Base-by-base conservation (phyloP, 2,329 filamentous ascomycete genomes). In the Fonsecaea pugnacius region DNA sequence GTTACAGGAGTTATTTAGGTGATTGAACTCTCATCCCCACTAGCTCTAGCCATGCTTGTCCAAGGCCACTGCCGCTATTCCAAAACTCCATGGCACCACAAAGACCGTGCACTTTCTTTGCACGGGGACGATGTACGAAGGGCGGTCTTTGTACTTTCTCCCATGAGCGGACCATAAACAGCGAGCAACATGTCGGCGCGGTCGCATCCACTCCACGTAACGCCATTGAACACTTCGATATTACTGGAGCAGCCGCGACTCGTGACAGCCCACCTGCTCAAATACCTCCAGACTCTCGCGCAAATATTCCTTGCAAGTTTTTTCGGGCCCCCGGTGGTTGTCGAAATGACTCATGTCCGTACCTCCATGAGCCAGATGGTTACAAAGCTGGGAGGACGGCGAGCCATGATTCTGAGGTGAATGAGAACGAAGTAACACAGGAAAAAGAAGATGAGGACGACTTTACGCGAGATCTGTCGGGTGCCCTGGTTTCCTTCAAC, bases 381-480 rank as follows among this genome's bases (percentile, higher is more conserved):
- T 4, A 40, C 12, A 33, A 33, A 21, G 60, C 27, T 24, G n/a
- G 35, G 24, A 33, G 30, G 52, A 27, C 27, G 4, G 66, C 55
- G 18, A 52, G 18, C 16, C 5, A 40, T 21, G 30, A 54, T 60
- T 2, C 38, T n/a, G 58, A 43, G 48, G 65, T 21, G 59, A 67
- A 54, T 14, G 70, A 64, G 61, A 35, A 53, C 60, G 56, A 51
- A 69, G 48, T 54, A 69, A 66, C 60, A 43, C 38, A 64, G 62
- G 57, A 51, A 30, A 62, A 64, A 52, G 55, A 67, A 14, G 55
- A 48, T 14, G 69, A 73, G 54, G 58, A 65, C 27, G 53, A 70
- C 62, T 69, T 70, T 56, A 67, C 60, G 60, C 71, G 71, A 56
- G 63, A 70, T 33, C 32, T 73, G 24, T 63, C 33, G 18, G 72